Conservation (phyloP, 2,329 filamentous ascomycete genomes). For the Fusarium succisae region DNA sequence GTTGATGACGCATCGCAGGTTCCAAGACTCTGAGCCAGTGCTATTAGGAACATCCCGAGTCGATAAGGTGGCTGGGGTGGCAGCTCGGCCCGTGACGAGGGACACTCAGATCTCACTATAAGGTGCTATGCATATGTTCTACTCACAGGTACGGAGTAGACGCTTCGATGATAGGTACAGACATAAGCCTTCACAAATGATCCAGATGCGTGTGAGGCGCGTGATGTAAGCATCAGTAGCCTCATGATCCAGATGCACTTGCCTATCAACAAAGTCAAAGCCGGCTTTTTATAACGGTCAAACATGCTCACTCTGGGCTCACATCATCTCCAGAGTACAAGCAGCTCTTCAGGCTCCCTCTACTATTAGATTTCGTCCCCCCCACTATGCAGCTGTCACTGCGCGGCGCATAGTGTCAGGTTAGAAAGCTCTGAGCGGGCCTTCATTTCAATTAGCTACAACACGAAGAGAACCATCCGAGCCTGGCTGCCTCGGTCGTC, state of each 20-base stretch:
- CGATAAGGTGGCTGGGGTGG: neutral
- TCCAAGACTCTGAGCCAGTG: constrained; percentile 8
- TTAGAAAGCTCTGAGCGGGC: constrained; percentile 19
- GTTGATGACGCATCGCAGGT: constrained; percentile 19
- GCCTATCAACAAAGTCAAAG: neutral
- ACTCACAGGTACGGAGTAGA: neutral
- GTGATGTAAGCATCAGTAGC: too few relatives aligned
- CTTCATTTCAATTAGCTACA: constrained; percentile 20
- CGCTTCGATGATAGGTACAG: neutral
- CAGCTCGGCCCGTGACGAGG: neutral
- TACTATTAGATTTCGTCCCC: constrained; percentile 28
- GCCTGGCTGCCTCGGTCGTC: neutral
- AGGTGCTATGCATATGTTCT: neutral
- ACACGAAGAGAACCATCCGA: constrained; percentile 6
- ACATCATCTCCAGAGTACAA: neutral
- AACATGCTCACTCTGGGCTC: neutral
- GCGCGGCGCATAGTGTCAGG: constrained; percentile 28
- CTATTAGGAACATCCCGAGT: neutral
- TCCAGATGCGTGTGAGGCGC: too few relatives aligned
- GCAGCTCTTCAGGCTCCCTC: neutral
- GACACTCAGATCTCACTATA: constrained; percentile 1
- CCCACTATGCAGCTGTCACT: constrained; percentile 40
- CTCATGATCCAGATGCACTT: neutral
- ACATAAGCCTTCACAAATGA: neutral
- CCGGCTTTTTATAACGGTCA: neutral